Base-by-base conservation (phyloP, 129 eudicot species). In the Escallonia rubra region DNA sequence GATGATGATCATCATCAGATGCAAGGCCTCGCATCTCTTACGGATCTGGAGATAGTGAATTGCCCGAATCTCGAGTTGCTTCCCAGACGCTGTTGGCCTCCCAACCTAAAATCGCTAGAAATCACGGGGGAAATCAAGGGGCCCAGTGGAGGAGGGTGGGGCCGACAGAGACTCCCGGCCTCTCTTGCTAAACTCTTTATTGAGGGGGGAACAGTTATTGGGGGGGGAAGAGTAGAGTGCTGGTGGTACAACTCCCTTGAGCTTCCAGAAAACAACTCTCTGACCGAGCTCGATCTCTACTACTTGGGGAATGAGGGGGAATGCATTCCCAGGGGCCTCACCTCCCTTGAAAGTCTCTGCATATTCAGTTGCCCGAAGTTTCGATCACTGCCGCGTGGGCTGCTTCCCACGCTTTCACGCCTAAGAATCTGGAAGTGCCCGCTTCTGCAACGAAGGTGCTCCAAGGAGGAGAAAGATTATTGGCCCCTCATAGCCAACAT, bases 31-130 rank as follows among this genome's bases (percentile, higher is more conserved):
- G 16, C 71, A 5, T 44, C 14, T 11, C 41, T 73, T 43, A 52
- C 23, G 39, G 0, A 5, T 13, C 8, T 15, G 11, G 0, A 1
- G 23, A 72, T 53, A 4, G 3, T 0, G 4, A 3, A 45, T 46
- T 72, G 70, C 44, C 50, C 47, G 16, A 38, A 47, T 54, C 57
- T 72, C 66, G 64, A 64, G 56, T 67, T 51, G 13, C 66, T 65
- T 59, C 49, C 78, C 38, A 8, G 15, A 61, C 54, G 53, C 9
- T 12, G 61, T 59, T 74, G 72, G 78, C 77, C 71, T 64, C 71
- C 66, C 4, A 64, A 73, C 11, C 43, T 73, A 40, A 14, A 12
- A 44, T 6, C 0, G 2, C 48, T 74, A 5, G 0, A 0, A 4
- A 46, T 43, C 34, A 1, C 1, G 5, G 52, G 65, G 3, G 7